A percentile compares a stretch with the other conserved stretches of the same genome.
Evolutionary conservation across 2,329 filamentous ascomycete species (phyloP).

Genomic region (Penicillium griseofulvum): DNA sequence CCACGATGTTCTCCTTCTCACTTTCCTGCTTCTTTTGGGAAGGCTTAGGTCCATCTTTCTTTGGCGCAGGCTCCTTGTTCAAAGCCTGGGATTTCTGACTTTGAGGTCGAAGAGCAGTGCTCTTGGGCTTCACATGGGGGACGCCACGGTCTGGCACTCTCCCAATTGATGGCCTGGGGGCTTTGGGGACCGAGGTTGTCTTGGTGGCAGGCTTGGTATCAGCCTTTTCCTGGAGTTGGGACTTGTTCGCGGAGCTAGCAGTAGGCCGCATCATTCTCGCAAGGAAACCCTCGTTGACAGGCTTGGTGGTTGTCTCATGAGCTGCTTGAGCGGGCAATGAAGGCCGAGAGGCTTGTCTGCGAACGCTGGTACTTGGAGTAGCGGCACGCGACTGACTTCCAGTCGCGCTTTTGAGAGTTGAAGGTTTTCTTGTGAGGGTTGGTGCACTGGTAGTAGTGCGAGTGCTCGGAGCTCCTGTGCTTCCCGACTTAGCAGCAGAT

Average conservation of each 20-base stretch:
- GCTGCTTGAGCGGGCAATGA: constrained; percentile 31
- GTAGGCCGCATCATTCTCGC: constrained; percentile 54
- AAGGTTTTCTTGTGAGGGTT: constrained; percentile 38
- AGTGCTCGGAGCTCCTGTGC: constrained; percentile 23
- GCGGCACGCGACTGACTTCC: constrained; percentile 22
- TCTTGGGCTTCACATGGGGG: constrained; percentile 17
- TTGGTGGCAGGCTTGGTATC: constrained; percentile 43
- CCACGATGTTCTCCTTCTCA: constrained; percentile 22
- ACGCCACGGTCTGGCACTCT: constrained; percentile 23
- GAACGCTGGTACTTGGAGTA: constrained; percentile 25
- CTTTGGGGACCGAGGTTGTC: constrained; percentile 18
- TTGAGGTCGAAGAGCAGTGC: constrained; percentile 16
- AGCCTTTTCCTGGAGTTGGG: constrained; percentile 48
- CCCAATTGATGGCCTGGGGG: constrained; percentile 24
- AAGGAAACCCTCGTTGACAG: constrained; percentile 48
- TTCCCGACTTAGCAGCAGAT: constrained; percentile 36
- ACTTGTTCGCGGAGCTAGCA: constrained; percentile 50
- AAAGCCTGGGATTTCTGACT: constrained; percentile 22
- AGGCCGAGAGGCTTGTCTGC: constrained; percentile 33
- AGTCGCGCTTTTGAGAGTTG: constrained; percentile 31
- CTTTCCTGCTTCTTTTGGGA: constrained; percentile 9
- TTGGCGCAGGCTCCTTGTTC: constrained; percentile 5
- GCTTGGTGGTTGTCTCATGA: constrained; percentile 34
- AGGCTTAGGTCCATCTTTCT: constrained; percentile 9
- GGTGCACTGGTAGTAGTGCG: constrained; percentile 27